phyloP scores from a whole-genome alignment of 768 basidiomycete genomes.

The Phylloporus rhodoxanthus region DNA sequence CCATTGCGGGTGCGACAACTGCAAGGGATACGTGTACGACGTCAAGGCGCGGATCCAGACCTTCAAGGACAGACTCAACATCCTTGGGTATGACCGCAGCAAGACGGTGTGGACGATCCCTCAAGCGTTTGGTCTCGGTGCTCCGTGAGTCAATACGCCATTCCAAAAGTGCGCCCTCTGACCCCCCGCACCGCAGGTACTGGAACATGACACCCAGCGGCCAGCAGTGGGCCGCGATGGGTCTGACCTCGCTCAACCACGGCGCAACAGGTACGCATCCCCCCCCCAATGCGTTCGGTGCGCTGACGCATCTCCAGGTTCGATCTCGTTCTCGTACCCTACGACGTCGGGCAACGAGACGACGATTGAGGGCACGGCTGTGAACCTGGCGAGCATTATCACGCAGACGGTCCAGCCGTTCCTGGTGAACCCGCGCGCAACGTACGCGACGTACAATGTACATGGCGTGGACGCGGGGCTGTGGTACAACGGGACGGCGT shows the following conservation, averaged over 20 bases:
- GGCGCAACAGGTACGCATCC: constrained; percentile 19
- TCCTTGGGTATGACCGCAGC: constrained; percentile 58
- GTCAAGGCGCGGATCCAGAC: constrained; percentile 61
- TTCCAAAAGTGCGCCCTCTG: not conserved
- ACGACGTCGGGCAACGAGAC: constrained; percentile 15
- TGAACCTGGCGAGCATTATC: constrained; percentile 3
- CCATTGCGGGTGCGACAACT: constrained; percentile 69
- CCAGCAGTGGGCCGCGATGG: constrained; percentile 22
- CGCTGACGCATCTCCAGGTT: constrained; percentile 13
- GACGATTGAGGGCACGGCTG: constrained; percentile 22
- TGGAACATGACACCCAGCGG: constrained; percentile 29
- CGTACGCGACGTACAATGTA: constrained; percentile 4
- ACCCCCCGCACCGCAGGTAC: constrained; percentile 16
- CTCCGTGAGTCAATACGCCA: constrained; percentile 16
- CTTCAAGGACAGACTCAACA: constrained; percentile 51
- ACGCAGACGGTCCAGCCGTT: constrained; percentile 15
- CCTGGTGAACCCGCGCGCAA: constrained; percentile 11
- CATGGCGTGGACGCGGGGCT: constrained; percentile 21
- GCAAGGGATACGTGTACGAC: constrained; percentile 58
- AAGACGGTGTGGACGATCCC: constrained; percentile 75
- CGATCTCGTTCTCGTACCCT: constrained; percentile 27
- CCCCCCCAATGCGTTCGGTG: no score
- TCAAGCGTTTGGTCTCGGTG: constrained; percentile 64
- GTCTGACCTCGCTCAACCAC: constrained; percentile 22
- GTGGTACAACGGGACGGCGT: constrained; percentile 20